Evolutionary conservation across 2,329 filamentous ascomycete species (phyloP), one percentile per base, ranked within the genome.

Genomic region (Beauveria caledonica): DNA sequence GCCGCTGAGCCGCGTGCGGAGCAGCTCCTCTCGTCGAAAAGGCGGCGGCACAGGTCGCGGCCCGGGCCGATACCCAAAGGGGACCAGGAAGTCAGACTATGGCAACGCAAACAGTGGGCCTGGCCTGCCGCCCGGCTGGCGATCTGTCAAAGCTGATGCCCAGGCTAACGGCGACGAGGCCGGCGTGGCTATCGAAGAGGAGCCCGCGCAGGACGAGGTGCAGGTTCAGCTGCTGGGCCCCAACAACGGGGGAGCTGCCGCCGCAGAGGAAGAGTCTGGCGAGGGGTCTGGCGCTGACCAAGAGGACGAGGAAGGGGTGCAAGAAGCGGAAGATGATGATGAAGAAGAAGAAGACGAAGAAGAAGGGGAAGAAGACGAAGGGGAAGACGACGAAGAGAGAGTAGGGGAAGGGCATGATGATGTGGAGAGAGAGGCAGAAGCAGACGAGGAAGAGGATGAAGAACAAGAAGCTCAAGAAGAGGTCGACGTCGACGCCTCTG

Each of bases 11-110:
- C 73, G 10, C 63, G 67, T 56, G 68, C 70, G 61, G 17, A 62
- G 52, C 13, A 54, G 62, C 62, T 70, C 76, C 15, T 72, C 74
- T n/a, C 78, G 81, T 56, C 76, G 82, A 49, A 86, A 83, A 70
- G 76, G 79, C 5, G 84, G 85, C 2, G 84, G 85, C 4, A 87
- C 85, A 1, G 85, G 85, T 2, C 79, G 85, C 56, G 85, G 85
- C 0, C 85, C 85, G 1, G 85, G 85, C 0, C 78, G 85, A 46
- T 87, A 84, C 83, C 85, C 85, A 0, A 87, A 87, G 68, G 85
- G 85, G 5, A 86, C 84, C 0, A 87, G 86, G 71, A 87, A 87
- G 69, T 81, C 81, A 44, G 85, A 87, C 66, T 87, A 87, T 60
- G 84, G 84, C 0, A 86, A 86, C 63, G 85, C 85, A 0, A 82